These are phyloP conservation scores for Microdochium nivale DNA, from an alignment of 2,329 filamentous ascomycete genomes.

Conservation along the genomic window DNA sequence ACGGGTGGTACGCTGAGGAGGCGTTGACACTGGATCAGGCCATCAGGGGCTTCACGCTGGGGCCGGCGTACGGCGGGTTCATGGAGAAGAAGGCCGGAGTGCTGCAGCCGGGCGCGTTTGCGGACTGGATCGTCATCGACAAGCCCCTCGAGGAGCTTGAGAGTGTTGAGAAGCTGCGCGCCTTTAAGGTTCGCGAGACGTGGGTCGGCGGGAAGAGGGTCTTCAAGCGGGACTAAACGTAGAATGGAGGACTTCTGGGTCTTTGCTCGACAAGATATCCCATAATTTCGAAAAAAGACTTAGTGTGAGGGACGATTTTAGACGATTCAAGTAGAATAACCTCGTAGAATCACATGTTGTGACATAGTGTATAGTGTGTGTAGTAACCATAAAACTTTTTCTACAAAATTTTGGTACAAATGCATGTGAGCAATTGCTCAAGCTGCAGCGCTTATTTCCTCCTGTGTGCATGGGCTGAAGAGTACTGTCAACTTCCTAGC, in stretches of 20 bases:
- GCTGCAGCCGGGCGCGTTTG: conserved; percentile 51
- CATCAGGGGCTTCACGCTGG: conserved; percentile 51
- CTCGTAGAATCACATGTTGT: no score
- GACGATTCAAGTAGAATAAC: no score
- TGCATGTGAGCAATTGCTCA: conserved; percentile 10
- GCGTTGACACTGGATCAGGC: conserved; percentile 50
- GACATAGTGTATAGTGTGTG: no score
- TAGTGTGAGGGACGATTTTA: no score
- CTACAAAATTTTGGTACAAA: conserved; percentile 5
- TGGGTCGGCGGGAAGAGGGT: conserved; percentile 16
- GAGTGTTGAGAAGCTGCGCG: conserved; percentile 37
- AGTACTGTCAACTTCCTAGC: no score
- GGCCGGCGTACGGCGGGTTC: conserved; percentile 50
- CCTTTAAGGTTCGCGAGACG: conserved; percentile 29
- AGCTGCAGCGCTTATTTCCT: neutral
- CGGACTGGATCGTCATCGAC: conserved; percentile 66
- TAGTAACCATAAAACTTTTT: neutral
- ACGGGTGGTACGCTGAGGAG: conserved; percentile 53
- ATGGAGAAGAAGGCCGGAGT: conserved; percentile 49
- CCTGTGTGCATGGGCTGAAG: no score
- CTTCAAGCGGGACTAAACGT: neutral
- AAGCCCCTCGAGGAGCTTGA: conserved; percentile 34
- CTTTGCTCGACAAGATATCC: neutral
- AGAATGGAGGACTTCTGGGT: neutral
- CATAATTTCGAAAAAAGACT: neutral